Conservation (phyloP, 73 alveolate genomes). For the Loxodes magnus region DNA sequence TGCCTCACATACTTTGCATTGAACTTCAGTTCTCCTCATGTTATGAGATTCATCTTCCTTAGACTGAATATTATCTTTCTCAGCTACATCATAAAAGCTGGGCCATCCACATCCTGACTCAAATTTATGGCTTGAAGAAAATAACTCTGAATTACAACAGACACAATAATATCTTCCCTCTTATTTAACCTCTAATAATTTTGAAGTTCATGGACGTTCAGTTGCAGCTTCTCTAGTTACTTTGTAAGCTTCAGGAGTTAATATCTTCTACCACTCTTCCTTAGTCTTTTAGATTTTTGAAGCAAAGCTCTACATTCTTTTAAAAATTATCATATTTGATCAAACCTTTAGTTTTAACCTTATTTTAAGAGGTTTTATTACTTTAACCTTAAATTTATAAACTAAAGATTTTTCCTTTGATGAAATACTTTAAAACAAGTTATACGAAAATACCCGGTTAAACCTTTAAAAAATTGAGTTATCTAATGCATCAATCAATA, state of each 20-base stretch:
- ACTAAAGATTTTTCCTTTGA: too few species aligned
- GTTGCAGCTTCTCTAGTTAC: slow-evolving; percentile 64
- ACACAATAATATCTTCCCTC: slow-evolving; percentile 57
- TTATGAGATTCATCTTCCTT: slow-evolving; percentile 44
- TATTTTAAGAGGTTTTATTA: too few species aligned
- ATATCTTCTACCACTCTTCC: slow-evolving; percentile 42
- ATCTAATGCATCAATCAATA: too few species aligned
- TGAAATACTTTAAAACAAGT: too few species aligned
- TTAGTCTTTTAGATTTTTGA: too few species aligned
- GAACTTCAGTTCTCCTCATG: slow-evolving; percentile 62
- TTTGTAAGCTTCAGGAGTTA: slow-evolving; percentile 39
- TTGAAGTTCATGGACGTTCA: slow-evolving; percentile 59
- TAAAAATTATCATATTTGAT: too few species aligned
- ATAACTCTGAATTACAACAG: slow-evolving; percentile 50
- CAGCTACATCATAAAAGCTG: slow-evolving; percentile 40
- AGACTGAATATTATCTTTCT: slow-evolving; percentile 11
- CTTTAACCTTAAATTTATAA: too few species aligned
- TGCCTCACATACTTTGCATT: slow-evolving; percentile 51
- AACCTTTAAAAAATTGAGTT: too few species aligned
- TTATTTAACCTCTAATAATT: slow-evolving; percentile 38
- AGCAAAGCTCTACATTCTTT: too few species aligned
- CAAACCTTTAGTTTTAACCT: too few species aligned
- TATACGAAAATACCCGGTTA: too few species aligned
- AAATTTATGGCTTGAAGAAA: slow-evolving; percentile 50
- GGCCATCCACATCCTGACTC: slow-evolving; percentile 92